These are phyloP conservation scores for Carnegiea gigantea DNA, from an alignment of 179 eudicot species.

Conservation along the genomic window DNA sequence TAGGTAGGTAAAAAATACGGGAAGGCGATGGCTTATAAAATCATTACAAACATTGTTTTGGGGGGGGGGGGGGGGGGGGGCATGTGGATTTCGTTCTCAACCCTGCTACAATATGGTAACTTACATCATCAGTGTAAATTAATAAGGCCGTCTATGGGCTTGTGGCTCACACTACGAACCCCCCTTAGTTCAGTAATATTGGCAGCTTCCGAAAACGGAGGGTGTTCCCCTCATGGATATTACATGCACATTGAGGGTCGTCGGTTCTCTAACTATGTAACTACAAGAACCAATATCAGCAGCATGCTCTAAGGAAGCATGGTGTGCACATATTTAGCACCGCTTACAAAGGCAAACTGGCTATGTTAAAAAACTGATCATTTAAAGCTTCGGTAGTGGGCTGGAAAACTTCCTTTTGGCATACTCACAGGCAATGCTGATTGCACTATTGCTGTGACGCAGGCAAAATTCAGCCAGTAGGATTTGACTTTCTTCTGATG, in stretches of 20 bases:
- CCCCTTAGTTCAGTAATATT: neutral
- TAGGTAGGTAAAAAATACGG: too few relatives aligned
- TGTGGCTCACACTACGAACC: neutral
- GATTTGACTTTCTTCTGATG: slow-evolving; percentile 62
- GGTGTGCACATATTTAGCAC: neutral
- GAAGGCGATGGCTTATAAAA: too few relatives aligned
- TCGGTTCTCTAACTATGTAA: neutral
- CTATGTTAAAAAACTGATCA: slow-evolving; percentile 22
- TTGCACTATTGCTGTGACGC: slow-evolving; percentile 71
- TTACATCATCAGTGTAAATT: neutral
- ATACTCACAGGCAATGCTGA: slow-evolving; percentile 64
- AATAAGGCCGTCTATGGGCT: neutral
- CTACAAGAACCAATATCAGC: neutral
- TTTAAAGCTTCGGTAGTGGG: slow-evolving; percentile 48
- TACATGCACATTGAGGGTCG: neutral
- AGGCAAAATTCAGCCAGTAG: slow-evolving; percentile 81
- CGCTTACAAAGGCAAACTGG: neutral
- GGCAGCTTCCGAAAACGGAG: neutral
- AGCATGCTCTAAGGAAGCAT: neutral
- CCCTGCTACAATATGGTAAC: neutral
- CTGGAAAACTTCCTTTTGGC: slow-evolving; percentile 52
- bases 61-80: too few relatives aligned
- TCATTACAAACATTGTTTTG: too few relatives aligned
- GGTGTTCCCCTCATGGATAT: too few relatives aligned
- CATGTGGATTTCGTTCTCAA: neutral